Evolutionary conservation across 345 rosid genomes (phyloP).

Genomic region (Eucalyptus cloeziana): DNA sequence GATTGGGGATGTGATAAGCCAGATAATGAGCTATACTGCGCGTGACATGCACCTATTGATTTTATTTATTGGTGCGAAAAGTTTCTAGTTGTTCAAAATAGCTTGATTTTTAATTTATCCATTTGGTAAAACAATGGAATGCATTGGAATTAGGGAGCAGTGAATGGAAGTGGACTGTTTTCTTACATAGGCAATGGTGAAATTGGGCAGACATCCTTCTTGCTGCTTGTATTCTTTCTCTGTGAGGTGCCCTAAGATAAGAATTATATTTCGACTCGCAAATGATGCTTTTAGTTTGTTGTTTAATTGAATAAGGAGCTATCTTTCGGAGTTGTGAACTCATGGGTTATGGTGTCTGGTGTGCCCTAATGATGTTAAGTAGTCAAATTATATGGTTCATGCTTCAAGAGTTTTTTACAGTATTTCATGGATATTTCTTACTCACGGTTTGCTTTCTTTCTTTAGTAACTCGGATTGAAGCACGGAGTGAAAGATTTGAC

Average conservation of each 20-base stretch:
- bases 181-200: background rate
- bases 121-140: background rate
- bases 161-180: background rate
- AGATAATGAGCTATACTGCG: background rate
- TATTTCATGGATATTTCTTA: background rate
- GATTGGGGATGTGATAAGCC: background rate
- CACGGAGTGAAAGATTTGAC: slow-evolving; percentile 44
- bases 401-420: background rate
- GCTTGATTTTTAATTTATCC: background rate
- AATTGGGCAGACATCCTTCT: background rate
- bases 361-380: background rate
- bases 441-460: background rate
- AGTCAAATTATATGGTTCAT: background rate
- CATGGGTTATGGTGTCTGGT: background rate
- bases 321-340: background rate
- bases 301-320: background rate
- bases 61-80: background rate
- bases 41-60: background rate
- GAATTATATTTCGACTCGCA: background rate
- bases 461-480: slow-evolving; percentile 68
- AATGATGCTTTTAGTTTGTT: background rate
- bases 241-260: background rate
- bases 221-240: background rate
- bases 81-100: background rate
- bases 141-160: background rate